phyloP scores from a whole-genome alignment of 202 grass and related monocot genomes.

The Tripidium arundinaceum region DNA sequence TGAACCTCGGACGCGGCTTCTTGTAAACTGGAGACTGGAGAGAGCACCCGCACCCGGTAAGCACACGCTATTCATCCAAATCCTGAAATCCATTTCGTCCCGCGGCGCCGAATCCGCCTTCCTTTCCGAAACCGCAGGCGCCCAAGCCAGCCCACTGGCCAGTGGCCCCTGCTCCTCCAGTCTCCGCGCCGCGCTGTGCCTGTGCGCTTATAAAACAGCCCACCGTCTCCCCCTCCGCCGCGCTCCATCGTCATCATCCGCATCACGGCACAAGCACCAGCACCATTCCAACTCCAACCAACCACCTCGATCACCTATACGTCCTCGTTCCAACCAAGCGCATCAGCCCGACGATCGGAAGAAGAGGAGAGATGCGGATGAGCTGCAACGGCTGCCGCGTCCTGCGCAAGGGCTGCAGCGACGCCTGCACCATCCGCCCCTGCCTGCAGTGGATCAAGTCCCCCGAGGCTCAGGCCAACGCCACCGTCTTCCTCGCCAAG shows the following conservation, averaged over 20 bases:
- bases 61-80: no score
- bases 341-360: not conserved
- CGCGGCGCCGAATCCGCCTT: conserved; percentile 37
- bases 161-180: not conserved
- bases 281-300: not conserved
- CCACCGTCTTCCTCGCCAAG: conserved; percentile 74
- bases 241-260: no score
- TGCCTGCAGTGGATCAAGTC: conserved; percentile 69
- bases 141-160: not conserved
- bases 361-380: conserved; percentile 64
- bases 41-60: not conserved
- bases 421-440: conserved; percentile 63
- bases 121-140: conserved; percentile 32
- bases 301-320: not conserved
- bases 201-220: conserved; percentile 13
- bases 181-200: not conserved
- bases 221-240: not conserved
- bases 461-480: conserved; percentile 57
- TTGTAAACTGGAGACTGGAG: not conserved
- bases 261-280: no score
- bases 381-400: conserved; percentile 84
- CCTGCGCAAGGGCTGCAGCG: conserved; percentile 67
- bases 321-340: not conserved
- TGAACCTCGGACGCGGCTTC: conserved; percentile 9
- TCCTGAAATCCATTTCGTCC: not conserved